phyloP scores from a whole-genome alignment of 2,329 filamentous ascomycete species.

The Pseudomassariella vexata region DNA sequence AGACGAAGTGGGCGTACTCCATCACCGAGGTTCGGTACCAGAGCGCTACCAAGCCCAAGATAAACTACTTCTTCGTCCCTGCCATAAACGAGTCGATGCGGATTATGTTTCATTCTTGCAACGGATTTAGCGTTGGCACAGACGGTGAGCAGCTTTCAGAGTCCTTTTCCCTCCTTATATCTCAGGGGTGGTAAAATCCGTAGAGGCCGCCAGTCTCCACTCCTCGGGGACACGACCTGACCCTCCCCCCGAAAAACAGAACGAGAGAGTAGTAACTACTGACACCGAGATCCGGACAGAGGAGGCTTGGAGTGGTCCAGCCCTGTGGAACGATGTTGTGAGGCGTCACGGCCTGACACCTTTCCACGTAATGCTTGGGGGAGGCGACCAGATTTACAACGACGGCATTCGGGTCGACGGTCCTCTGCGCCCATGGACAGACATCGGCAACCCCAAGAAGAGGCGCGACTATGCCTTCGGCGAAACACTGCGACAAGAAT shows the following conservation, averaged over 20 bases:
- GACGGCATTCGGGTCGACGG: constrained; percentile 84
- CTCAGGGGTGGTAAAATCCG: too few relatives aligned
- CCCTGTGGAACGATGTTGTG: constrained; percentile 89
- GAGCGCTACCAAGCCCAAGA: constrained; percentile 47
- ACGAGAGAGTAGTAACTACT: too few relatives aligned
- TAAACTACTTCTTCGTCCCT: constrained; percentile 79
- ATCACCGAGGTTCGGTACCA: constrained; percentile 61
- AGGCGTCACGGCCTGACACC: constrained; percentile 73
- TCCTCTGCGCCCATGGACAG: constrained; percentile 76
- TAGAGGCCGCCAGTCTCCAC: too few relatives aligned
- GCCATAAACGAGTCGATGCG: constrained; percentile 84
- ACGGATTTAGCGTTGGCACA: constrained; percentile 83
- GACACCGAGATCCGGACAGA: too few relatives aligned
- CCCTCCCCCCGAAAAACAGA: too few relatives aligned
- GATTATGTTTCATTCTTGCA: constrained; percentile 98
- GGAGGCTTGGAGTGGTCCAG: constrained; percentile 81
- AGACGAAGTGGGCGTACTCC: constrained; percentile 74
- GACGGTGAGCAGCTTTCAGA: too few relatives aligned
- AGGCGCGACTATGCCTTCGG: constrained; percentile 76
- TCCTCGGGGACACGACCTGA: too few relatives aligned
- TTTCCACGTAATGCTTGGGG: constrained; percentile 93
- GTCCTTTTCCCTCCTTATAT: neutral
- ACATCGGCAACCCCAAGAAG: constrained; percentile 75
- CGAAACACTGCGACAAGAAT: constrained; percentile 69
- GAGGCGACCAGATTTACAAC: constrained; percentile 95